A percentile compares a stretch with the other conserved stretches of the same genome.
Evolutionary conservation across 805 yeast genomes (phyloP).

Genomic region (Wickerhamomyces hampshirensis): DNA sequence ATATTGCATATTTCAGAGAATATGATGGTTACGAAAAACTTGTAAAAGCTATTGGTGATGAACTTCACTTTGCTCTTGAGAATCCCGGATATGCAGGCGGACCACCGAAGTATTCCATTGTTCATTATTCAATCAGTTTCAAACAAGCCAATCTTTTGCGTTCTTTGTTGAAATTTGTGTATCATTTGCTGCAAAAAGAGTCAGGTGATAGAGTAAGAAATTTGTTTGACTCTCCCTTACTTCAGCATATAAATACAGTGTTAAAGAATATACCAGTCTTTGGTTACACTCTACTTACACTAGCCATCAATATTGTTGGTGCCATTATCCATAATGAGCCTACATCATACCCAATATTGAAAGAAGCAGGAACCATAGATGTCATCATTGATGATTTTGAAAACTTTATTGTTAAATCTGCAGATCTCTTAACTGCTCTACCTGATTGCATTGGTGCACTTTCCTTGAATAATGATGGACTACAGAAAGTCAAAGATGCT

Average conservation of each 20-base stretch:
- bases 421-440: constrained; percentile 53
- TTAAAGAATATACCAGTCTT: constrained; percentile 52
- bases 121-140: constrained; percentile 48
- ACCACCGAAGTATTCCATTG: constrained; percentile 47
- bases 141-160: constrained; percentile 57
- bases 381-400: constrained; percentile 55
- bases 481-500: constrained; percentile 45
- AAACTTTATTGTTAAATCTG: constrained; percentile 49
- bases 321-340: constrained; percentile 86
- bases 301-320: constrained; percentile 58
- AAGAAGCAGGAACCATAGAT: constrained; percentile 72
- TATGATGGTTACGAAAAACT: constrained; percentile 61
- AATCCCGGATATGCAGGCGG: constrained; percentile 58
- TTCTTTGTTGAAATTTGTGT: constrained; percentile 57
- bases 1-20: constrained; percentile 59
- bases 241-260: constrained; percentile 55
- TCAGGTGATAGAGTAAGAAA: constrained; percentile 83
- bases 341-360: constrained; percentile 74
- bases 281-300: constrained; percentile 61
- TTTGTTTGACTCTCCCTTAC: constrained; percentile 78
- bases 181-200: constrained; percentile 62
- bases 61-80: constrained; percentile 57
- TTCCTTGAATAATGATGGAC: constrained; percentile 70
- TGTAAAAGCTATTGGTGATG: constrained; percentile 56
- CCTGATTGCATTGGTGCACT: constrained; percentile 81